Conservation (phyloP, 1,284 basidiomycete genomes). For the Exobasidium rhododendri region DNA sequence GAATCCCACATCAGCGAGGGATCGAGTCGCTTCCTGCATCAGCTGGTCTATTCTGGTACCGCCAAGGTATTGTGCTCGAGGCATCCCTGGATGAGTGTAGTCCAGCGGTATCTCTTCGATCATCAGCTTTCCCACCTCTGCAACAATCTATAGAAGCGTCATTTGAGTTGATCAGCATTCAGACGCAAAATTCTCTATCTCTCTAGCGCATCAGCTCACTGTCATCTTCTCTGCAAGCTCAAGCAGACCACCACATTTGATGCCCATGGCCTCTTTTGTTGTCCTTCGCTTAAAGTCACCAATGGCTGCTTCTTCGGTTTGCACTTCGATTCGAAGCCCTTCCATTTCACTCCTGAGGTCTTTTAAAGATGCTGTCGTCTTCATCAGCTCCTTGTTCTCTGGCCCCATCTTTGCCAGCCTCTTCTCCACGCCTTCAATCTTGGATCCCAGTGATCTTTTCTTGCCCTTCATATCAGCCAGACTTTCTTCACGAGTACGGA, state of each 20-base stretch:
- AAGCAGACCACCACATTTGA: conserved; percentile 82
- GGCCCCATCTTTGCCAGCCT: conserved; percentile 86
- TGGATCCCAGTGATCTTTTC: conserved; percentile 66
- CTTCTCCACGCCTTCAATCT: conserved; percentile 82
- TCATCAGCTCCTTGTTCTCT: conserved; percentile 75
- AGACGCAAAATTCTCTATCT: conserved; percentile 4
- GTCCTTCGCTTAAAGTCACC: conserved; percentile 79
- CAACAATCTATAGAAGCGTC: conserved; percentile 68
- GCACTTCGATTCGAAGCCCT: conserved; percentile 74
- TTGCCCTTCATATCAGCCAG: conserved; percentile 73
- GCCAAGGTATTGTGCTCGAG: conserved; percentile 68
- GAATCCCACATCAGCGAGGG: conserved; percentile 43
- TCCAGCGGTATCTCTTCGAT: conserved; percentile 79
- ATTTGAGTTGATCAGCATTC: conserved; percentile 16
- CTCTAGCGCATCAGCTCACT: conserved; percentile 51
- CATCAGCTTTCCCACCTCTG: conserved; percentile 74
- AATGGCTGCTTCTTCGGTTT: conserved; percentile 75
- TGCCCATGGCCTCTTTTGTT: conserved; percentile 69
- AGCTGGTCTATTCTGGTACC: conserved; percentile 37
- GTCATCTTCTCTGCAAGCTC: conserved; percentile 81
- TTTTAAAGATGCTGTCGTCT: conserved; percentile 74
- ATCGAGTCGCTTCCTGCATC: conserved; percentile 37
- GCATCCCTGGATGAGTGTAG: conserved; percentile 73
- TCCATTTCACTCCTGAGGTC: conserved; percentile 72
- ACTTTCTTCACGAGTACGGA: conserved; percentile 78